Conservation (phyloP, 495 filamentous ascomycete genomes). For the Neurospora sp. region DNA sequence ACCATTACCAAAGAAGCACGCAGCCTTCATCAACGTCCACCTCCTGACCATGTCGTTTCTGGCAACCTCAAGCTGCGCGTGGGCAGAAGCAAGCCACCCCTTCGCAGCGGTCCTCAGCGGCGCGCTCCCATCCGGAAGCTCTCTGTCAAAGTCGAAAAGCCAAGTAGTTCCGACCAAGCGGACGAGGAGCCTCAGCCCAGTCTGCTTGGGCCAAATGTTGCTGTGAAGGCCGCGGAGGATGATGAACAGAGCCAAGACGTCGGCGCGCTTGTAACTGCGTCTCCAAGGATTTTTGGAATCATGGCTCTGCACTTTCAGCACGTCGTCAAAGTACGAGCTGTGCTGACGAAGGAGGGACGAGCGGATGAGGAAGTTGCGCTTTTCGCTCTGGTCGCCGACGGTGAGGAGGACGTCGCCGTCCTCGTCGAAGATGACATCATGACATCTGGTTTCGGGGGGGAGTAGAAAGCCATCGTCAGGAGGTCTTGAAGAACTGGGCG, state of each 20-base stretch:
- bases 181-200: background rate
- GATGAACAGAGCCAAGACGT: background rate
- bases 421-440: background rate
- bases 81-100: background rate
- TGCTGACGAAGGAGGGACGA: background rate
- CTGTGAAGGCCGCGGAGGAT: background rate
- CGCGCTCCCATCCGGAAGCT: background rate
- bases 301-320: background rate
- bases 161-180: background rate
- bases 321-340: background rate
- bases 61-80: background rate
- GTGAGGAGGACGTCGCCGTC: background rate
- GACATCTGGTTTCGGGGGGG: background rate
- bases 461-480: background rate
- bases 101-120: background rate
- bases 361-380: background rate
- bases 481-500: background rate
- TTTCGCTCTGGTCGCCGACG: background rate
- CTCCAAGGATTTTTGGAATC: background rate
- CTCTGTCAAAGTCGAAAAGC: background rate
- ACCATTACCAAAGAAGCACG: background rate
- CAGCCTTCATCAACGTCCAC: background rate
- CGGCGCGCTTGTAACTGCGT: accelerated
- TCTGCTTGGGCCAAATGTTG: background rate
- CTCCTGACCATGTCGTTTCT: background rate